Base-by-base conservation (phyloP, 2,329 filamentous ascomycete species). In the Plenodomus tracheiphilus region DNA sequence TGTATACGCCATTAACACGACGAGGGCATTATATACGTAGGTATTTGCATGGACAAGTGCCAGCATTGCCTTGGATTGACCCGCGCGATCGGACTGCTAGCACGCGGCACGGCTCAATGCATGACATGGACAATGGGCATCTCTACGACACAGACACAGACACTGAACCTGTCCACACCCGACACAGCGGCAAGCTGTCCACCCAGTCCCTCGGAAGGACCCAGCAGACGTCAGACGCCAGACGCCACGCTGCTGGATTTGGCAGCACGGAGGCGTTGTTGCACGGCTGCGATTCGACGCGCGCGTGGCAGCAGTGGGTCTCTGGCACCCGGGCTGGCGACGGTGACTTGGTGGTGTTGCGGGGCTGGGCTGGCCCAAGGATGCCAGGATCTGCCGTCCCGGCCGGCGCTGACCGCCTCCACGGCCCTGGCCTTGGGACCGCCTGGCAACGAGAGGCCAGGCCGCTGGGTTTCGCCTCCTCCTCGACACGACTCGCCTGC, bases 401-500 rank as follows among this genome's bases (percentile, higher is more conserved):
- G 49, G 47, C 44, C 44, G 43, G 19, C 39, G 39, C 54, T 50
- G 51, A 49, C 54, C 41, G 49, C 47, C 49, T 45, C 54, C 54
- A 55, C 53, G 47, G 43, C 55, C 55, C 48, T 51, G 55, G 55
- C 32, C 18, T 40, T 56, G 55, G 55, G 50, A 58, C 15, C 28
- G 28, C 28, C 15, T 15, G 28, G 13, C 3, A 37, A 53, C 47
- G 42, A 53, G 45, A 48, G 56, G 44, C 55, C 55, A 52, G 51
- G 38, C 53, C 35, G 50, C 50, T 56, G 53, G 53, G 50, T 53
- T 55, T 56, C 50, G 53, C 53, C 50, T 50, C 44, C 47, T 53
- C 41, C 44, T 48, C 43, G 41, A 53, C 53, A 50, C 50, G 49
- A 55, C 49, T 47, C 43, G 43, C 16, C 28, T 15, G 28, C 28